Conservation (phyloP, 108 stramenopile species). For the Aureococcus anophagefferens region DNA sequence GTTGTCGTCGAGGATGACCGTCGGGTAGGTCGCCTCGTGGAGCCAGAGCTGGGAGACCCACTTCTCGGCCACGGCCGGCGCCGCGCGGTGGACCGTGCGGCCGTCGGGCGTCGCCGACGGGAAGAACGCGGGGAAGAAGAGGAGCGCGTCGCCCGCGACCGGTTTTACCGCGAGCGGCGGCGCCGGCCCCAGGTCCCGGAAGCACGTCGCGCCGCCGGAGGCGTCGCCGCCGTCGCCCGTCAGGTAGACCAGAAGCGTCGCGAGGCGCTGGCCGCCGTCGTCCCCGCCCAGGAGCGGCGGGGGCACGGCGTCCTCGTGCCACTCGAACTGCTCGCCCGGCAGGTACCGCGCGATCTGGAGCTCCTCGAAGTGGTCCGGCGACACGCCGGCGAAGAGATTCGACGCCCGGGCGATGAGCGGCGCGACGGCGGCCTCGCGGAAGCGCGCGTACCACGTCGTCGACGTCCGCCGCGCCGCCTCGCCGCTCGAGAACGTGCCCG, state of each 20-base stretch:
- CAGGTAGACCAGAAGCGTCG: not conserved
- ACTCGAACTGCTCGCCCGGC: not conserved
- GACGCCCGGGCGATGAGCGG: not conserved
- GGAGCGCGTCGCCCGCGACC: not conserved
- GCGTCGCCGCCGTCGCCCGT: not conserved
- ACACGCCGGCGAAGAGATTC: not conserved
- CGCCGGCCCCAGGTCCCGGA: not conserved
- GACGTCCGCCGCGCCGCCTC: not conserved
- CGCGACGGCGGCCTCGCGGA: not conserved
- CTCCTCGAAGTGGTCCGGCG: not conserved
- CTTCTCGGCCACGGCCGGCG: not conserved
- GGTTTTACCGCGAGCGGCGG: not conserved
- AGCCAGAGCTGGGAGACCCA: slow-evolving; percentile 2
- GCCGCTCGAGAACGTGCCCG: not conserved
- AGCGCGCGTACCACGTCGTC: not conserved
- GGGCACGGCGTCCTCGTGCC: not conserved
- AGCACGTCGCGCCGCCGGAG: not conserved
- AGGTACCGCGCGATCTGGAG: not conserved
- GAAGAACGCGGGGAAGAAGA: not conserved
- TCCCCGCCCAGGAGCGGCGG: not conserved
- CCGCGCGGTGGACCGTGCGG: not conserved
- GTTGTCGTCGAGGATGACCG: not conserved
- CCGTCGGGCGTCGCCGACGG: not conserved
- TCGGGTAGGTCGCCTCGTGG: not conserved
- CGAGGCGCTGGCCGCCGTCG: slow-evolving; percentile 1